These are phyloP conservation scores for Chytriomyces sp. DNA, from an alignment of 192 early-diverging fungal genomes.

Conservation along the genomic window DNA sequence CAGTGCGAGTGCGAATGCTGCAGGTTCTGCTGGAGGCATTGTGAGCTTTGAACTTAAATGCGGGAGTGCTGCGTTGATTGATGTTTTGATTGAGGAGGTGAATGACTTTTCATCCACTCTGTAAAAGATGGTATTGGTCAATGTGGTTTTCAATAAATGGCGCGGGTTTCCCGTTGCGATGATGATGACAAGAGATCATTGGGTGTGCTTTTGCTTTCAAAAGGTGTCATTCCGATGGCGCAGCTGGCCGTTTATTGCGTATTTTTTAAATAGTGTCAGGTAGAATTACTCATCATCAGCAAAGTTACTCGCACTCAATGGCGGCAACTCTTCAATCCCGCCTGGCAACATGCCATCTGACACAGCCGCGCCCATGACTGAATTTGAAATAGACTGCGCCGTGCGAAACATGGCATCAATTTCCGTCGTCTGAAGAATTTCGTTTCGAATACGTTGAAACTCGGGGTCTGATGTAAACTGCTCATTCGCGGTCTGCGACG, in stretches of 20 bases:
- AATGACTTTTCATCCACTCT: slow-evolving; percentile 30
- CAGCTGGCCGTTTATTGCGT: too few species aligned
- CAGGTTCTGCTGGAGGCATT: slow-evolving; percentile 8
- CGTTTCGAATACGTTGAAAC: neutral
- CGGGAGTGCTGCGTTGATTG: slow-evolving; percentile 28
- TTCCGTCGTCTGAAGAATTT: neutral
- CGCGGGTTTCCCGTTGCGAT: neutral
- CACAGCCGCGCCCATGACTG: neutral
- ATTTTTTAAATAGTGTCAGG: too few species aligned
- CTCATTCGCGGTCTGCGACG: neutral
- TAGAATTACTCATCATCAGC: too few species aligned
- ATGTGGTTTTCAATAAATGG: neutral
- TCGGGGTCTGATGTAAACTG: neutral
- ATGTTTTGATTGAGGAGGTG: slow-evolving; percentile 31
- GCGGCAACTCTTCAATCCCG: neutral
- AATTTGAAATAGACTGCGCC: neutral
- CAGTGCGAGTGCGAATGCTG: neutral
- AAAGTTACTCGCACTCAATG: neutral
- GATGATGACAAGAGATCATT: too few species aligned
- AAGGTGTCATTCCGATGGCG: too few species aligned
- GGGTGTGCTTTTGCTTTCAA: too few species aligned
- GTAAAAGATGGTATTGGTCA: neutral
- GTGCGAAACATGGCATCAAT: neutral
- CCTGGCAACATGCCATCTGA: neutral
- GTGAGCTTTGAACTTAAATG: slow-evolving; percentile 35